Evolutionary conservation across 768 basidiomycete genomes (phyloP), one percentile per base, ranked within the genome.

Genomic region (Strobilomyces dryophilus): DNA sequence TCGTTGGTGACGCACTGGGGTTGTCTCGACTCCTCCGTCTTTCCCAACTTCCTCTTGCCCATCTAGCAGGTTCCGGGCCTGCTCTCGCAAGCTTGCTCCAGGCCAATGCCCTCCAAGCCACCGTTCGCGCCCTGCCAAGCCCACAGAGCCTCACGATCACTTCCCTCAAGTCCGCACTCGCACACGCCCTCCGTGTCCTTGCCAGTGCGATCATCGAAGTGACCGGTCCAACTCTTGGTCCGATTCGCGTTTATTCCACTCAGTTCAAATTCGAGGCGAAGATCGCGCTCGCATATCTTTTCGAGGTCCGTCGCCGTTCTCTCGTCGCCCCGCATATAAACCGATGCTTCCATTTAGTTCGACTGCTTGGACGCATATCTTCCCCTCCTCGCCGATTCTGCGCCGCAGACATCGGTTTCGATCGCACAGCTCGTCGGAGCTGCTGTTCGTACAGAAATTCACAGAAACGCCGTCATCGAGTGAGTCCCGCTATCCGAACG

Each of bases 221-320:
- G 2, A 80, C 83, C 0, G 78, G n/a, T n/a, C n/a, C n/a, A n/a
- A n/a, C n/a, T n/a, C n/a, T 80, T 42, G 89, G 85, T 76, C 87
- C 85, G 1, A 72, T 91, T 8, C 55, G 63, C n/a, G n/a, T n/a
- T 21, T 64, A 67, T 34, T 47, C 65, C 1, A 54, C 70, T 5
- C 73, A 76, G 8, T 75, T 77, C 21, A 69, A 77, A 5, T 58
- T 70, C 1, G 79, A 83, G 24, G 84, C 85, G 2, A 79, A 78
- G 53, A 68, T 75, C 4, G 81, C 85, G 0, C 24, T 24, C 4
- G 24, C 24, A 24, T 24, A 24, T 24, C 24, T 24, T 24, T 24
- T 24, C 24, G 24, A 24, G 24, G 24, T 24, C 2, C 24, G 24
- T 24, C 24, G 24, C 24, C 24, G 24, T 24, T 24, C 24, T 67